Conservation (phyloP, 2,329 filamentous ascomycete genomes). For the Verticillium zaregamsianum region DNA sequence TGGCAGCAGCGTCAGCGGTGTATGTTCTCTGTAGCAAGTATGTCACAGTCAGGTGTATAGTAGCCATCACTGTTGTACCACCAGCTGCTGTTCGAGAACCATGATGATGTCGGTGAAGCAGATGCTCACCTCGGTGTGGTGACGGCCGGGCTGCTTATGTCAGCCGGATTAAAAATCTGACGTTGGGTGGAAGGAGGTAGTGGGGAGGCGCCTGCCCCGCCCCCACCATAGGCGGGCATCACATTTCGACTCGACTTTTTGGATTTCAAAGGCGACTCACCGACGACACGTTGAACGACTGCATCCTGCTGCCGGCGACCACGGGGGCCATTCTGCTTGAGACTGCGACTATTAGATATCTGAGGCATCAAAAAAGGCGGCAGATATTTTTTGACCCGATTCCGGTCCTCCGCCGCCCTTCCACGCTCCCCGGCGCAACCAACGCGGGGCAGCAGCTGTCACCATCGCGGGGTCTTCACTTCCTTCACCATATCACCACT, state of each 20-base stretch:
- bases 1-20: background rate
- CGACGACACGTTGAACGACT: background rate
- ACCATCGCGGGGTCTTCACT: background rate
- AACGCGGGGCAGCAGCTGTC: background rate
- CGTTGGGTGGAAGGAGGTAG: constrained; percentile 3
- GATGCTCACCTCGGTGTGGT: background rate
- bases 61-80: background rate
- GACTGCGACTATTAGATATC: background rate
- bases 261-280: background rate
- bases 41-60: background rate
- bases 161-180: constrained; percentile 4
- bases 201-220: constrained; percentile 9
- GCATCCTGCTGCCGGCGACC: background rate
- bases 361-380: background rate
- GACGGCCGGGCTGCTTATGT: constrained; percentile 10
- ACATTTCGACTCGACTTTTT: constrained; percentile 9
- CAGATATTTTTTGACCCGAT: background rate
- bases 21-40: background rate
- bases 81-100: too few relatives aligned
- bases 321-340: background rate
- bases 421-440: background rate
- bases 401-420: background rate
- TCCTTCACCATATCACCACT: background rate
- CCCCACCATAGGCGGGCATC: constrained; percentile 12
- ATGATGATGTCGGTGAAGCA: background rate